Base-by-base conservation (phyloP, 163 green algal species). In the Scenedesmus sp. region DNA sequence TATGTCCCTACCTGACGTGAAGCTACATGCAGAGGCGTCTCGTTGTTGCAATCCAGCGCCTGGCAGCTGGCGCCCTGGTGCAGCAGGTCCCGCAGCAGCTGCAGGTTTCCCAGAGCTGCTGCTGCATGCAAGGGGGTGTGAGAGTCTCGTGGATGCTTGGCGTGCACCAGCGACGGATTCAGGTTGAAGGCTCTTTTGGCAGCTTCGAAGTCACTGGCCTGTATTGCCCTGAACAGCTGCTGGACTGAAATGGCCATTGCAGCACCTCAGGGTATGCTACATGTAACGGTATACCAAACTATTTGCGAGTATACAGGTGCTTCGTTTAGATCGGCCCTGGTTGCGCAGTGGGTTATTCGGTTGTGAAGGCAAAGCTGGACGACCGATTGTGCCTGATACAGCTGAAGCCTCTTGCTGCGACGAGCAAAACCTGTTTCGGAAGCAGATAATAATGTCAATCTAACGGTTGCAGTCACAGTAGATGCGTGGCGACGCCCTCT, bases 21-120 rank as follows among this genome's bases (percentile, higher is more conserved):
- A 34, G 90, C 90, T 13, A 90, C 70, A 62, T 90, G 84, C 26
- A 93, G 70, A 20, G 90, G 83, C 2, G 62, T 64, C 56, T 90
- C 90, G 76, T 73, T 83, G 52, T 70, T 66, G 26, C 10, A 73
- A 56, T 93, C 90, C n/a, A 34, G 34, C 4, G 46, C 57, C 7
- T 89, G 66, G 67, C 9, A 90, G 15, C 23, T 85, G 20, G 70
- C 83, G 18, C 90, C 90, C 2, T 60, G 9, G 15, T 87, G 67
- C 70, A 93, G 84, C 26, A 93, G 62, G 60, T 89, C 84, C 8
- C 77, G 60, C 20, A 93, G 56, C n/a, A 93, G 4, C 15, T 81
- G 55, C 54, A 90, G 4, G 56, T 87, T 90, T 18, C 84, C 90
- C 16, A 87, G 7, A 1, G 70, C 67, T 13, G 90, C 90, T n/a